Percentiles rank a stretch among this genome's conserved stretches.
These are phyloP conservation scores for Globisporangium cederbergense DNA, from an alignment of 352 stramenopile species.

Conservation along the genomic window DNA sequence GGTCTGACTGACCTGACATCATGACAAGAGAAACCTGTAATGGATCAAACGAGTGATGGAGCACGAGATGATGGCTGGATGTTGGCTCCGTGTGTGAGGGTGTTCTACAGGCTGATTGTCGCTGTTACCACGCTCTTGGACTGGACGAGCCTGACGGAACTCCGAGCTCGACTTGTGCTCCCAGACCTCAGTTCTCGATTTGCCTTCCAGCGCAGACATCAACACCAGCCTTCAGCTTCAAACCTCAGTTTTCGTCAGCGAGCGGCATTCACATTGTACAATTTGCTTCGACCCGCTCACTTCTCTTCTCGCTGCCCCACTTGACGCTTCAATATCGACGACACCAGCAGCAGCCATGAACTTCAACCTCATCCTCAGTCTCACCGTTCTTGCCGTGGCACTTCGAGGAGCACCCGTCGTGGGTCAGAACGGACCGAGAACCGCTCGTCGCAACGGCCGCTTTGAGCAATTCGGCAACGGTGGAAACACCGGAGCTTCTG, in stretches of 20 bases:
- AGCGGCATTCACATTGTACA: background rate
- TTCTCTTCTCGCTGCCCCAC: too few relatives aligned
- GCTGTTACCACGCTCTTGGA: too few relatives aligned
- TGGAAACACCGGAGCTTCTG: background rate
- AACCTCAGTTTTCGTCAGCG: background rate
- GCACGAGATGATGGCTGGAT: background rate
- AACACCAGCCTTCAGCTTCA: background rate
- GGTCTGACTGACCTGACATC: background rate
- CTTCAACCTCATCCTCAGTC: slow-evolving; percentile 3
- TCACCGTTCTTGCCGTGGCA: background rate
- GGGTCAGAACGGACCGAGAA: background rate
- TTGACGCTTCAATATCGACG: too few relatives aligned
- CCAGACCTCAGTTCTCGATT: slow-evolving; percentile 5
- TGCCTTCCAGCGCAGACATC: slow-evolving; percentile 7
- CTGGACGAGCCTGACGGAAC: background rate
- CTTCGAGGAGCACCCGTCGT: background rate
- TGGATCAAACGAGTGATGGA: background rate
- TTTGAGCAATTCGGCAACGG: slow-evolving; percentile 3
- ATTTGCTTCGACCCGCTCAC: background rate
- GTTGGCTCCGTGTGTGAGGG: too few relatives aligned
- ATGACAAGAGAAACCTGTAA: too few relatives aligned
- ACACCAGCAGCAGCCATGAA: background rate
- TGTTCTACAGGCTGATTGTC: too few relatives aligned
- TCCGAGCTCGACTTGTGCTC: background rate
- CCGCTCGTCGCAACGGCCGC: background rate